These are phyloP conservation scores for Cokeromyces recurvatus DNA, from an alignment of 371 early-diverging fungal species.

Conservation along the genomic window DNA sequence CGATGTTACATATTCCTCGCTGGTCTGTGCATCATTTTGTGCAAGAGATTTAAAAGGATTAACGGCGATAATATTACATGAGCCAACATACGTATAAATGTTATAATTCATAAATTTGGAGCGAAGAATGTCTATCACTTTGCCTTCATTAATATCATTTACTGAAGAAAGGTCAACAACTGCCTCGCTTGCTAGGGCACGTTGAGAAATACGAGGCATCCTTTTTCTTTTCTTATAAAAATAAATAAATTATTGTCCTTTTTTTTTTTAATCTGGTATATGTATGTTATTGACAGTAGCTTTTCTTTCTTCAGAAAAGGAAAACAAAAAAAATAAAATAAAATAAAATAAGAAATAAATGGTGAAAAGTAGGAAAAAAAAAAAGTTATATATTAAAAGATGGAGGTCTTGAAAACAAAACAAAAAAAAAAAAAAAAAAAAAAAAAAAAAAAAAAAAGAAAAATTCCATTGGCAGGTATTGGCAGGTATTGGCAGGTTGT, in stretches of 20 bases:
- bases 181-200: background rate
- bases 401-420: background rate
- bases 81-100: conserved; percentile 55
- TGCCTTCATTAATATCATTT: background rate
- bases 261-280: no score
- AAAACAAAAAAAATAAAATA: background rate
- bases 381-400: no score
- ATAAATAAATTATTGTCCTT: background rate
- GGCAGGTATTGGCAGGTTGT: no score
- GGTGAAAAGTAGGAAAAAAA: no score
- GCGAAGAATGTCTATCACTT: conserved; percentile 1
- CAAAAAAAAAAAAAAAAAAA: background rate
- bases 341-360: background rate
- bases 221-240: background rate
- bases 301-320: no score
- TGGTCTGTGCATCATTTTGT: conserved; percentile 45
- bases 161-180: background rate
- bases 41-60: conserved; percentile 43
- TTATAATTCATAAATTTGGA: conserved; percentile 27
- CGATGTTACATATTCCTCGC: conserved; percentile 67
- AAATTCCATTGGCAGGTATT: no score
- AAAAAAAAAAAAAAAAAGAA: background rate
- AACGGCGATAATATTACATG: conserved; percentile 48
- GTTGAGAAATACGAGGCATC: background rate
- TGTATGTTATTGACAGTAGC: no score